Conservation (phyloP, 148 eudicot genomes). For the Spergularia marina region DNA sequence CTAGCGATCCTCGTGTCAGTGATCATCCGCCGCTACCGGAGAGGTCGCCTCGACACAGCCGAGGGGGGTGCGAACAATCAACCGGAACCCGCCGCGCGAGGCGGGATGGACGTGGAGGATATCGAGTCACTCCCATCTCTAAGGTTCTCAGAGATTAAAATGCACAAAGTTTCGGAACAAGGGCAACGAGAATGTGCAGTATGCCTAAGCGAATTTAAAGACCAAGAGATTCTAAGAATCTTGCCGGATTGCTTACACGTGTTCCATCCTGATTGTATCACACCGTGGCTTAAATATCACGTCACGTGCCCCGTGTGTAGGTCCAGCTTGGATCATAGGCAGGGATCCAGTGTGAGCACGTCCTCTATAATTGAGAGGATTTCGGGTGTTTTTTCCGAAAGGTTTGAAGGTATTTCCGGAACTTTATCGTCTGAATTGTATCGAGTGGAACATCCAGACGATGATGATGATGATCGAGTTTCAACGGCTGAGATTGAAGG, state of each 20-base stretch:
- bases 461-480: constrained; percentile 7
- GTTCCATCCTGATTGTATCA: constrained; percentile 43
- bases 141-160: constrained; percentile 37
- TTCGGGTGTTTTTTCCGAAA: constrained; percentile 10
- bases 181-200: constrained; percentile 40
- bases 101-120: constrained; percentile 31
- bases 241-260: constrained; percentile 49
- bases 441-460: background rate
- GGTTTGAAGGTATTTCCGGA: background rate
- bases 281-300: constrained; percentile 38
- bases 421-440: constrained; percentile 18
- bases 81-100: background rate
- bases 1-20: constrained; percentile 9
- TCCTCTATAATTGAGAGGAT: constrained; percentile 9
- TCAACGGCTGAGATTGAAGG: constrained; percentile 10
- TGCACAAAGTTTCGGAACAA: constrained; percentile 28
- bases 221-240: constrained; percentile 31
- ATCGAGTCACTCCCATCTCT: constrained; percentile 39
- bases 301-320: constrained; percentile 54
- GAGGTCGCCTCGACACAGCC: background rate
- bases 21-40: constrained; percentile 21
- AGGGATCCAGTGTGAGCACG: constrained; percentile 24
- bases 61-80: background rate
- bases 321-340: constrained; percentile 29
- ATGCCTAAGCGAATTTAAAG: constrained; percentile 42